These are phyloP conservation scores for Neurospora terricola DNA, from an alignment of 495 filamentous ascomycete genomes.

Conservation along the genomic window DNA sequence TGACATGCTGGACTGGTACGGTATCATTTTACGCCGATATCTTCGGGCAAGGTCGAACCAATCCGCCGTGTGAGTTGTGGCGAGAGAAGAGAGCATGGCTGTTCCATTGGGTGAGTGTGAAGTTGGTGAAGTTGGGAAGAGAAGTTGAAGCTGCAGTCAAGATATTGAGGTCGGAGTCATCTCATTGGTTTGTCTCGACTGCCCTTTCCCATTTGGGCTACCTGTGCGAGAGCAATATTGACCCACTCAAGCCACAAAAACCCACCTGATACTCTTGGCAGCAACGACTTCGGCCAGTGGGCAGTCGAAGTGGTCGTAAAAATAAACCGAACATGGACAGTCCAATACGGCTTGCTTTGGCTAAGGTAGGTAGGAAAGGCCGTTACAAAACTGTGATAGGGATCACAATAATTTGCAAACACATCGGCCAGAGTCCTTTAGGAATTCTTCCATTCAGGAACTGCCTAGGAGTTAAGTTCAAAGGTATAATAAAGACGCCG, in stretches of 20 bases:
- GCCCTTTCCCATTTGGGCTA: constrained; percentile 22
- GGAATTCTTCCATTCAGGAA: no score
- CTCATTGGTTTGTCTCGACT: background rate
- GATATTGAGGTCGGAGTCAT: background rate
- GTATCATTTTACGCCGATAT: background rate
- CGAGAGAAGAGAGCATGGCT: background rate
- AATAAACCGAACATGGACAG: no score
- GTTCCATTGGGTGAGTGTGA: background rate
- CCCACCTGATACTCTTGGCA: constrained; percentile 6
- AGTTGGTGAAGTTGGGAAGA: background rate
- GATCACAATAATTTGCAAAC: no score
- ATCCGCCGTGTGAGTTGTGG: background rate
- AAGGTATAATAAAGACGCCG: no score
- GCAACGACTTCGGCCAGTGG: background rate
- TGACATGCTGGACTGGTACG: background rate
- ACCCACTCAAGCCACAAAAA: background rate
- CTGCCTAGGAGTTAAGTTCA: no score
- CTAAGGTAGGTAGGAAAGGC: no score
- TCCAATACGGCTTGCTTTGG: no score
- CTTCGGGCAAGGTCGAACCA: background rate
- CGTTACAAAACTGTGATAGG: no score
- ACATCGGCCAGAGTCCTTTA: no score
- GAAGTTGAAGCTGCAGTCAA: background rate
- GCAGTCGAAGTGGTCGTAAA: background rate
- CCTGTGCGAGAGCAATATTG: constrained; percentile 21